Evolutionary conservation across 257 asterid genomes (phyloP), one percentile per base, ranked within the genome.

Genomic region (Apocynum venetum): DNA sequence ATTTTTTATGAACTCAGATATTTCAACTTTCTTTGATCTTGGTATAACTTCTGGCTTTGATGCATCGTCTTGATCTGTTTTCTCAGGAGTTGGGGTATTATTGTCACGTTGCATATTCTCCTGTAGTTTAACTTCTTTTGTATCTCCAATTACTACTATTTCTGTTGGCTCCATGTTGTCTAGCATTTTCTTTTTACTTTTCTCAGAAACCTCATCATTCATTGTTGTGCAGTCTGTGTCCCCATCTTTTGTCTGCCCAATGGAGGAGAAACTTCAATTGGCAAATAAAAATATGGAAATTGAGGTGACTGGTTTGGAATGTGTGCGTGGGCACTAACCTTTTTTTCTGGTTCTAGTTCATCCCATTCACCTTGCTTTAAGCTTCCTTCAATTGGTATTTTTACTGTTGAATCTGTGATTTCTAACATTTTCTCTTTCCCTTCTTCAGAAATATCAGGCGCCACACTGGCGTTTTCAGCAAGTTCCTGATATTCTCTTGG

Each of bases 21-120:
- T 25, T 25, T 25, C 79, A 68, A 40, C 70, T 64, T 49, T 52
- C 46, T 52, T 46, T 44, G 77, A 49, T 48, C 51, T 61, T 59
- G 68, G 66, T 41, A 74, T 72, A 56, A 79, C 79, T 82, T 75
- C 75, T 76, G 63, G 77, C 53, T 80, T 69, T 75, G 44, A 79
- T 60, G 72, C 79, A 48, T 68, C 73, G 52, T 61, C 49, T 64
- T 76, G 67, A 61, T 31, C 67, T n/a, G 31, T 2, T 31, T 61
- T 11, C 67, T 61, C 67, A 61, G 17, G 67, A 31, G 67, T 11
- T 31, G 17, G 43, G 2, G 43, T 61, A 61, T 61, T 61, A 10
- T 61, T 31, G 67, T 31, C 17, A 61, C 31, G 67, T 10, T 25
- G 43, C 43, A 11, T 11, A 61, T 31, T 61, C 8, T 61, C 67